Base-by-base conservation (phyloP, 306 rosid genomes). In the Dryas octopetala region DNA sequence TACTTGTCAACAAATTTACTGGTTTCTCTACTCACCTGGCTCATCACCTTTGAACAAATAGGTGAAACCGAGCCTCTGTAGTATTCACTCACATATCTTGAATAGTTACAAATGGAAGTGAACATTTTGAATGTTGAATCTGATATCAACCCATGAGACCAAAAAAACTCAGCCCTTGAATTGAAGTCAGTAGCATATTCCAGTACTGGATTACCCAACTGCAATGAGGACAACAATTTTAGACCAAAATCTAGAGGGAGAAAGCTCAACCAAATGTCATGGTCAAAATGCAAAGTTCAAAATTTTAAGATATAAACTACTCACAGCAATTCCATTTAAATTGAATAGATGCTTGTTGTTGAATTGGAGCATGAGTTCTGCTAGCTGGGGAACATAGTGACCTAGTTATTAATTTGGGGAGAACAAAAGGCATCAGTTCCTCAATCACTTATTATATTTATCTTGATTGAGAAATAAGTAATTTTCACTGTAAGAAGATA, bases 71-170 rank as follows among this genome's bases (percentile, higher is more conserved):
- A 68, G n/a, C 85, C 87, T 68, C 87, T 87, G 32, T 87, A 83
- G 57, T 83, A 85, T 71, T 87, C 89, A 19, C 85, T 62, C 64
- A 85, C 89, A 58, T 74, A 85, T 14, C 89, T 83, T 3, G 91
- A 87, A 49, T 87, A 87, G 81, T 87, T 87, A 71, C 91, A 85
- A 12, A 62, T 70, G 2, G 85, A 75, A 53, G 86, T 87, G 84
- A 87, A 87, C 84, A 87, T 75, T 73, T 63, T 81, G 75, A 73
- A 80, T 5, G 91, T 83, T 2, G 84, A 76, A 71, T 87, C 91
- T 46, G 91, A 85, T 82, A 87, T 80, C 64, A 87, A 61, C 61
- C 91, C 91, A 47, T 87, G 91, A 54, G 91, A 87, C 91, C 91
- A 87, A 32, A 87, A 68, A 77, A 72, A 87, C 80, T 85, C 87